These are phyloP conservation scores for Pestalotiopsis sp. DNA, from an alignment of 2,329 filamentous ascomycete genomes.

Conservation along the genomic window DNA sequence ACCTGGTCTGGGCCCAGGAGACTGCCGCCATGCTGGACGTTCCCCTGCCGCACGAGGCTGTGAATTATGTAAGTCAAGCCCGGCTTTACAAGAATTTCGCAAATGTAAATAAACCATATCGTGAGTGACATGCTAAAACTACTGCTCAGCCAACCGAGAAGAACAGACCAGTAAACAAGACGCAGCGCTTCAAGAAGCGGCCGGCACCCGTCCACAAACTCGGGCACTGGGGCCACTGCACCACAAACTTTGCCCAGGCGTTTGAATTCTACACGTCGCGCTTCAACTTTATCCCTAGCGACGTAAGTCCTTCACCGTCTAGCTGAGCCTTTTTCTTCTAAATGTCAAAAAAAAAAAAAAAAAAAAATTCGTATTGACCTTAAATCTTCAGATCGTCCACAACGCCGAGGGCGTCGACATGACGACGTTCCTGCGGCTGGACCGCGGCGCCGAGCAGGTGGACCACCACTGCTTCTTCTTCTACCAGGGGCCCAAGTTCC, in stretches of 20 bases:
- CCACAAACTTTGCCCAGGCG: constrained; percentile 50
- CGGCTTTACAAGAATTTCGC: too few relatives aligned
- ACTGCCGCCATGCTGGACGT: constrained; percentile 37
- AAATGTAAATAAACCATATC: not conserved
- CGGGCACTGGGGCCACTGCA: constrained; percentile 57
- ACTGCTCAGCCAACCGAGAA: constrained; percentile 44
- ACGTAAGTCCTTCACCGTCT: too few relatives aligned
- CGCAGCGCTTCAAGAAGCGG: constrained; percentile 54
- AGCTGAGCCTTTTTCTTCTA: too few relatives aligned
- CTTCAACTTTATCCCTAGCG: constrained; percentile 56
- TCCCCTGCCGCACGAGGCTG: constrained; percentile 41
- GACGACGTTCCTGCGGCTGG: constrained; percentile 48
- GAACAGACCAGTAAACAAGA: constrained; percentile 49
- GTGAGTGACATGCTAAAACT: not conserved
- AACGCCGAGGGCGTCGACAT: constrained; percentile 39
- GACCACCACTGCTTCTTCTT: constrained; percentile 57
- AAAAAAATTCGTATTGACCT: not conserved
- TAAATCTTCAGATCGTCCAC: constrained; percentile 38
- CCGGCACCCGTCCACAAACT: constrained; percentile 54
- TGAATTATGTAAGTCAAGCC: constrained; percentile 45
- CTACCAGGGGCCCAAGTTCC: constrained; percentile 45
- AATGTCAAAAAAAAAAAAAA: too few relatives aligned
- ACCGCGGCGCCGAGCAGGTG: constrained; percentile 45
- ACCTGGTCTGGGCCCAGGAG: constrained; percentile 58
- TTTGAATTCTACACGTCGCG: constrained; percentile 51